These are phyloP conservation scores for Scalesia atractyloides DNA, from an alignment of 129 eudicot species.

Conservation along the genomic window DNA sequence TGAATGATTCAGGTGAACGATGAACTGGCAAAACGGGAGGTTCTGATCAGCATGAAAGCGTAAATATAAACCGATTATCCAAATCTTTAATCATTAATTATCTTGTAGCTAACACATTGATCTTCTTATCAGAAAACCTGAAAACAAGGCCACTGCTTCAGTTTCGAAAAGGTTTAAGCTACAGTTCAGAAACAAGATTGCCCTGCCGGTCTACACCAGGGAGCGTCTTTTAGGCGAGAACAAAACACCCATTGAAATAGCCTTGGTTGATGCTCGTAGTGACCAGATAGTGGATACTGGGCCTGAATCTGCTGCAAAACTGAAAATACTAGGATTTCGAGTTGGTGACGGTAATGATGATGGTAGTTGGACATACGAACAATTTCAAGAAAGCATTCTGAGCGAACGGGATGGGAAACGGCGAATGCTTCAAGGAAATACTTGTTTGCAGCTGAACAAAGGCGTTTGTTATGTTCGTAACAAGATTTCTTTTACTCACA, in stretches of 20 bases:
- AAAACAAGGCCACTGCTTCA: conserved; percentile 19
- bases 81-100: neutral
- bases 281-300: conserved; percentile 49
- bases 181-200: conserved; percentile 35
- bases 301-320: conserved; percentile 49
- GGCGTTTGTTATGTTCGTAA: conserved; percentile 42
- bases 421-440: conserved; percentile 46
- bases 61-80: conserved; percentile 18
- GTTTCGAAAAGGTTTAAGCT: conserved; percentile 35
- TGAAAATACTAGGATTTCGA: conserved; percentile 44
- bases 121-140: conserved; percentile 34
- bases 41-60: conserved; percentile 27
- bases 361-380: conserved; percentile 47
- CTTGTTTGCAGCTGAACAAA: conserved; percentile 42
- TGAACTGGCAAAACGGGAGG: conserved; percentile 23
- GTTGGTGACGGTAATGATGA: conserved; percentile 48
- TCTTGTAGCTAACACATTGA: conserved; percentile 13
- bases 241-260: conserved; percentile 34
- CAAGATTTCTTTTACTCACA: conserved; percentile 44
- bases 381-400: conserved; percentile 41
- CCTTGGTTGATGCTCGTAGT: conserved; percentile 43
- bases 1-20: conserved; percentile 24
- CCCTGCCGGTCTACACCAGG: conserved; percentile 48
- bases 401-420: conserved; percentile 46
- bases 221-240: conserved; percentile 48